phyloP scores from a whole-genome alignment of 495 filamentous ascomycete genomes.

The Terfezia claveryi region DNA sequence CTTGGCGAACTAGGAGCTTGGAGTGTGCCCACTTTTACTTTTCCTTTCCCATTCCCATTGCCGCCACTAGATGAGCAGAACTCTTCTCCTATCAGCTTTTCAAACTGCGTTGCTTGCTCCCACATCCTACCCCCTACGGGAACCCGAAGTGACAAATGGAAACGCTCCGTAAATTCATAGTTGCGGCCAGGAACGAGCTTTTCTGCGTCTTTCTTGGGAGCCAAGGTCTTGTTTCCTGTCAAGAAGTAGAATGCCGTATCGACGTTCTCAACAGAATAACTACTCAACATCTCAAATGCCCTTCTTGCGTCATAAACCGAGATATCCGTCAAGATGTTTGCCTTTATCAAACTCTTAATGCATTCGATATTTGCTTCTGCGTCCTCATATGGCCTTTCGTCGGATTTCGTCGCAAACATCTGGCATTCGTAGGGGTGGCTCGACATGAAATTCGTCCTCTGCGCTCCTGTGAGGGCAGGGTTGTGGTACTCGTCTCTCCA shows the following conservation, averaged over 20 bases:
- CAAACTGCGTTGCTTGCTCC: conserved; percentile 15
- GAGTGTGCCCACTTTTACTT: not conserved
- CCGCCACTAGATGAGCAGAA: conserved; percentile 4
- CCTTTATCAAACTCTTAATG: conserved; percentile 19
- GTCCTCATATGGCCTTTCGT: conserved; percentile 13
- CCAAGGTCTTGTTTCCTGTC: conserved; percentile 13
- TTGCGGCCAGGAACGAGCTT: conserved; percentile 18
- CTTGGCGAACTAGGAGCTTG: not conserved
- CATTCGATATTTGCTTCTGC: conserved; percentile 21
- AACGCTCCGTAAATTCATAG: conserved; percentile 20
- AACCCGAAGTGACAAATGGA: conserved; percentile 15
- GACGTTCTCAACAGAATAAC: conserved; percentile 16
- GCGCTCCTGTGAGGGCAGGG: conserved; percentile 14
- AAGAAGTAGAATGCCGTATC: conserved; percentile 18
- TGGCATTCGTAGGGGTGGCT: conserved; percentile 18
- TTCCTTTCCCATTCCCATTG: conserved; percentile 10
- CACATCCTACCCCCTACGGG: conserved; percentile 18
- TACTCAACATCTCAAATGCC: conserved; percentile 15
- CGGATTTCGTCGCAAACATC: conserved; percentile 7
- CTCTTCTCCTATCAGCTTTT: not conserved
- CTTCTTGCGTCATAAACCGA: conserved; percentile 13
- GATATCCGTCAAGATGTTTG: conserved; percentile 18
- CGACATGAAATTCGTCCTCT: conserved; percentile 23
- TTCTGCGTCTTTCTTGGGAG: conserved; percentile 17
- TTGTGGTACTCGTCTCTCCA: conserved; percentile 22